Conservation (phyloP, 2,329 filamentous ascomycete species). For the Endothia cerciana region DNA sequence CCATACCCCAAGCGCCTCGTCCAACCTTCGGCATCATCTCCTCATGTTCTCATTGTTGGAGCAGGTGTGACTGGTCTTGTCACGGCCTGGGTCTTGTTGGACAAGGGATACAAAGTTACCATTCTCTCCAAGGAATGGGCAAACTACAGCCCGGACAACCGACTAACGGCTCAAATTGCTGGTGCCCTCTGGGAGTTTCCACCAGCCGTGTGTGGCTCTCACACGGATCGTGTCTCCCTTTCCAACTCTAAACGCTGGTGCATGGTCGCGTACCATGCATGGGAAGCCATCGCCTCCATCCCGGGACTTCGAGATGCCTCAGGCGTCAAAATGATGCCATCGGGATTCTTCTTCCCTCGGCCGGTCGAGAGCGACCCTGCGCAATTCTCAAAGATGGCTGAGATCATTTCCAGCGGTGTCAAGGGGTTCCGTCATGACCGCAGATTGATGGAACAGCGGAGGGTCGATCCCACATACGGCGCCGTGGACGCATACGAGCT, state of each 20-base stretch:
- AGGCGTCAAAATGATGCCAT: constrained; percentile 44
- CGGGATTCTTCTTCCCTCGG: constrained; percentile 45
- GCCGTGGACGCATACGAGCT: constrained; percentile 49
- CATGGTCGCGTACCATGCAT: constrained; percentile 47
- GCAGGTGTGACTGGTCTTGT: constrained; percentile 35
- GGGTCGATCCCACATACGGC: constrained; percentile 40
- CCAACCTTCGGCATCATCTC: constrained; percentile 18
- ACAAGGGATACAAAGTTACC: constrained; percentile 49
- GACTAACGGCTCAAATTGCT: constrained; percentile 51
- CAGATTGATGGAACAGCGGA: constrained; percentile 41
- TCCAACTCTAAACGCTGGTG: constrained; percentile 46
- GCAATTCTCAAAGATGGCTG: constrained; percentile 44
- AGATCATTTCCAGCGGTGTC: constrained; percentile 45
- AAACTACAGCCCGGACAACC: constrained; percentile 37
- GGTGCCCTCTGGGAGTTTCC: constrained; percentile 53
- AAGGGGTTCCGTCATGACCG: constrained; percentile 42
- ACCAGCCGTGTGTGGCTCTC: constrained; percentile 48
- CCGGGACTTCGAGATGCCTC: constrained; percentile 38
- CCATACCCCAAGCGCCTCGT: constrained; percentile 25
- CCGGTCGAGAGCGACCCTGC: constrained; percentile 39
- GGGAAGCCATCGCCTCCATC: constrained; percentile 43
- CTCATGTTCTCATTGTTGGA: constrained; percentile 26
- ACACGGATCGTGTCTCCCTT: constrained; percentile 45
- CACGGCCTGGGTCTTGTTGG: constrained; percentile 48
- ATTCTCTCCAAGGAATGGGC: constrained; percentile 49